Evolutionary conservation across 2,329 filamentous ascomycete species (phyloP), one percentile per base, ranked within the genome.

Genomic region (Stemphylium vesicarium): DNA sequence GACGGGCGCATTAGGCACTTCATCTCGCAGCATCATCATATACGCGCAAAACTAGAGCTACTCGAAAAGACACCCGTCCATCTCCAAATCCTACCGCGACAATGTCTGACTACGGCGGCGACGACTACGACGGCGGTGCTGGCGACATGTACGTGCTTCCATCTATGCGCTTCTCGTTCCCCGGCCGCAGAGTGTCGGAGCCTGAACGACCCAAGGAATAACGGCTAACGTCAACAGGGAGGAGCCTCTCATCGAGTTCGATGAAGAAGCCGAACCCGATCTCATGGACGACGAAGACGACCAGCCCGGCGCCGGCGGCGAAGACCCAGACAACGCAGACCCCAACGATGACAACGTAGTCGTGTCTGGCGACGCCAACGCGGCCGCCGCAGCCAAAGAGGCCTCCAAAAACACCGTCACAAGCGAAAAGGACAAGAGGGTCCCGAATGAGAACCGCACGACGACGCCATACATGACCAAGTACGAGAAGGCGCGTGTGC

Each of bases 391-490:
- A 4, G 74, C 75, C 13, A 77, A 75, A 24, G 70, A 71, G 32
- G 74, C 75, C 42, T 65, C 73, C 42, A 79, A 81, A 59, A 86
- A 86, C 60, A 82, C 82, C 29, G 81, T 87, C 72, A 78, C 83
- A 63, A 80, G 81, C 63, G 71, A 84, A 58, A 82, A 84, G 72
- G 81, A 93, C 79, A 97, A 96, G 85, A 96, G 92, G 80, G 94
- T 99, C 44, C 85, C 92, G 52, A 90, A 91, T 65, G 90, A 93
- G 64, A 86, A 96, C 78, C 87, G 95, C 68, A 90, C 86, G 20
- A 99, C 95, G 8, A 99, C 95, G 24, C 95, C 94, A 2, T 99
- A 97, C 80, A 96, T 99, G 94, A 99, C 95, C 65, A 99, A 99
- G 81, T 99, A 99, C 79, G 95, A 99, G 83, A 86, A 88, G 68